A percentile compares a stretch with the other conserved stretches of the same genome.
Evolutionary conservation across 2,329 filamentous ascomycete species (phyloP).

Genomic region (Periglandula ipomoeae): DNA sequence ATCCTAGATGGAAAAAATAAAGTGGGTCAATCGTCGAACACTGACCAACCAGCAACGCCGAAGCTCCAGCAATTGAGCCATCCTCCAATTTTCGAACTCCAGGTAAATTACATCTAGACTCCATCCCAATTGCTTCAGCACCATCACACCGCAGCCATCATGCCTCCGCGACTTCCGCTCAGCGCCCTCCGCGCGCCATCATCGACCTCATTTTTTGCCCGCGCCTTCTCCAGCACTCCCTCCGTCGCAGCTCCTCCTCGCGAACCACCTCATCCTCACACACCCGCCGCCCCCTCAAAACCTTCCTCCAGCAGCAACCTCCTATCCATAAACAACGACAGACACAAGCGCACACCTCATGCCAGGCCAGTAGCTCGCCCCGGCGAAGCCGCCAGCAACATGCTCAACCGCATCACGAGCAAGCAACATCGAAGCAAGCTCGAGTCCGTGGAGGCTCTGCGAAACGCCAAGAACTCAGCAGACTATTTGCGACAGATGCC

Average conservation of each 20-base stretch:
- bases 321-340: constrained; percentile 14
- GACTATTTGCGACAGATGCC: constrained; percentile 56
- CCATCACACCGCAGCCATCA: constrained; percentile 16
- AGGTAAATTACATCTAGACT: constrained; percentile 2
- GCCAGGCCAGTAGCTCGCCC: not conserved
- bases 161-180: constrained; percentile 31
- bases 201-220: constrained; percentile 10
- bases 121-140: not conserved
- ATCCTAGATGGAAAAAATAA: not conserved
- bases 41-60: not conserved
- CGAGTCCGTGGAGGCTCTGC: constrained; percentile 14
- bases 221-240: constrained; percentile 22
- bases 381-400: constrained; percentile 19
- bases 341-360: constrained; percentile 8
- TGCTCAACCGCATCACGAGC: constrained; percentile 20
- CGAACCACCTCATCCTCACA: constrained; percentile 8
- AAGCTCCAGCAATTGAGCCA: not conserved
- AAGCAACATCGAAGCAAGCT: constrained; percentile 27
- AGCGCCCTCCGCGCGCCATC: constrained; percentile 14
- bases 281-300: not conserved
- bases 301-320: constrained; percentile 16
- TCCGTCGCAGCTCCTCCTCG: constrained; percentile 16
- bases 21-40: not conserved
- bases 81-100: not conserved
- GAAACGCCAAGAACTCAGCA: constrained; percentile 30